Base-by-base conservation (phyloP, 2,329 filamentous ascomycete species). In the Arthroderma sp. region DNA sequence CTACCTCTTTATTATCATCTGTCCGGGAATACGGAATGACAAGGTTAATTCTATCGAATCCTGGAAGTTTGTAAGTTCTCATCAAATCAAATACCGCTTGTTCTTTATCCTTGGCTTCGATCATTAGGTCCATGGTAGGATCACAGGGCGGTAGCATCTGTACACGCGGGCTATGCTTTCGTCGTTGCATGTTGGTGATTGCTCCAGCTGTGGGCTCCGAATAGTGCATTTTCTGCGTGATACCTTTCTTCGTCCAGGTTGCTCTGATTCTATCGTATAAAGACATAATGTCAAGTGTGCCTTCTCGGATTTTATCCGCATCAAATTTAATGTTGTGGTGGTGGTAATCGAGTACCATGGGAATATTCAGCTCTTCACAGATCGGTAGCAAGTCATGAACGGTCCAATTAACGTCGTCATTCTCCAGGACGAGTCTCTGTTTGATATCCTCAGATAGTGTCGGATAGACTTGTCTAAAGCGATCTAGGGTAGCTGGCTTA, bases 81-180 rank as follows among this genome's bases (percentile, higher is more conserved):
- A 95, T 95, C 11, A 96, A 72, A 51, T 94, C 86, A 55, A 96
- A 94, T 0, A 95, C 86, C 0, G 89, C 87, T 62, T 96, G 89
- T 60, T 96, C 89, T 64, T 96, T 96, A 58, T 95, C 89, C 61
- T 96, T 96, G 40, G 89, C 89, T 66, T 96, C 89, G 48, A 96
- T 95, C 89, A 96, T 96, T n/a, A 96, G 70, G 58, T 95, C 89
- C 82, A 93, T 91, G 30, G 83, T 80, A 1, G 77, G 68, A 3
- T 80, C 72, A 55, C 89, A 95, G 0, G 89, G 88, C 1, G 89
- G 89, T 1, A 96, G 64, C 0, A 80, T 83, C 51, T 73, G 73
- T 1, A 94, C 86, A 6, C 89, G 76, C 0, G 86, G 74, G 32
- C 80, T 86, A 58, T 96, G 89, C 63, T 94, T 95, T 47, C 89